Evolutionary conservation across 371 early-diverging fungal species (phyloP), one percentile per base, ranked within the genome.

Genomic region (Mucor circinelloides): DNA sequence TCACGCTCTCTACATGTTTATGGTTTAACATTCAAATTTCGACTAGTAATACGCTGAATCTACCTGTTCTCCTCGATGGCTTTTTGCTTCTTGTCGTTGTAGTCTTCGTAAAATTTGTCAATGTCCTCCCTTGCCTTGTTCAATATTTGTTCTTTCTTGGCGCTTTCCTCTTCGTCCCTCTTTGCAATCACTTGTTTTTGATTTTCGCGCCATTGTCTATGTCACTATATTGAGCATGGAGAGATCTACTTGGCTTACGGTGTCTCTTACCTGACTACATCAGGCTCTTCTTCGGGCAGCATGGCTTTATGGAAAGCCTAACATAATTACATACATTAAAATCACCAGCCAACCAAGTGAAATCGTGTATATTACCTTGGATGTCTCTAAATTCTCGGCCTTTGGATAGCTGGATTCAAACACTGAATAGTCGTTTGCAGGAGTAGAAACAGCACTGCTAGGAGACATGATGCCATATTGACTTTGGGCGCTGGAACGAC

Each of bases 81-180:
- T 69, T 87, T 87, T 36, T 87, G 86, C 77, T 93, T 94, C 83
- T 91, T 94, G 70, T 91, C 91, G 68, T 95, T 95, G 73, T 96
- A 97, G 40, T 96, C 95, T 60, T 94, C 95, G 70, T 97, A 97
- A 78, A 96, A 96, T 58, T 88, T 85, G 69, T 97, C 96, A 65
- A 97, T 88, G 7, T 89, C 87, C 46, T 89, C 91, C 69, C 90
- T 88, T 1, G 97, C 97, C 44, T 84, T 73, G 12, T 83, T 76
- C 9, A 94, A 75, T 0, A 85, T 85, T 58, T 89, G 89, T 64
- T 86, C 83, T 69, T 93, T 91, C 69, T 90, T 92, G 4, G 67
- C 74, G 55, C 83, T 77, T 5, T 91, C 83, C 19, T 72, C 77
- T n/a, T 84, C 82, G 69, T 97, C 97, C 50, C 97, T 89, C 69